These are phyloP conservation scores for Xylariomycetidae sp. DNA, from an alignment of 2,329 filamentous ascomycete genomes.

Conservation along the genomic window DNA sequence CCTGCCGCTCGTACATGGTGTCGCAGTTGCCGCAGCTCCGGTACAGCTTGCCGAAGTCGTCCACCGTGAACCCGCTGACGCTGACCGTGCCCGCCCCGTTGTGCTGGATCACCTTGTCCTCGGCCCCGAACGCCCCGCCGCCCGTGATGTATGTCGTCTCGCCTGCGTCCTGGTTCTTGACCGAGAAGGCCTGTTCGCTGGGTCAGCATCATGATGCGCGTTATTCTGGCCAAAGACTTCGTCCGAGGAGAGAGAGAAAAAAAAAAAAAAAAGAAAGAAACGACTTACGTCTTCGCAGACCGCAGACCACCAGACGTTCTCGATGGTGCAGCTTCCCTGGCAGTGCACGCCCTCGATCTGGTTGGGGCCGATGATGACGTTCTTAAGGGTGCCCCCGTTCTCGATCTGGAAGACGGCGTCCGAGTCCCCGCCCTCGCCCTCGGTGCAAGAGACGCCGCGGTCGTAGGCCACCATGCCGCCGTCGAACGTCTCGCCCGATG, in stretches of 20 bases:
- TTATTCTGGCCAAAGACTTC: no score
- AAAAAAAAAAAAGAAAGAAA: no score
- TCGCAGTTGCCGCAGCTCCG: slow-evolving; percentile 42
- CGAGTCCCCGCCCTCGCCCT: slow-evolving; percentile 37
- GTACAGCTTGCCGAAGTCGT: slow-evolving; percentile 39
- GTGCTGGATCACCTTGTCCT: slow-evolving; percentile 18
- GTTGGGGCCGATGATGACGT: slow-evolving; percentile 34
- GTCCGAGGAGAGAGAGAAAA: no score
- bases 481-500: slow-evolving; percentile 1
- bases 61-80: slow-evolving; percentile 28
- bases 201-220: no score
- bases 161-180: slow-evolving; percentile 10
- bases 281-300: slow-evolving; percentile 32
- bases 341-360: slow-evolving; percentile 36
- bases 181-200: slow-evolving; percentile 14
- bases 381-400: slow-evolving; percentile 26
- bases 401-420: slow-evolving; percentile 28
- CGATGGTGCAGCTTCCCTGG: slow-evolving; percentile 23
- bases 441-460: slow-evolving; percentile 33
- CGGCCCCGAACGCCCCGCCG: slow-evolving; percentile 25
- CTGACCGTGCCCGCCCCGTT: slow-evolving; percentile 13
- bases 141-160: slow-evolving; percentile 29
- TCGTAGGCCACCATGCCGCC: slow-evolving; percentile 1
- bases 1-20: slow-evolving; percentile 24
- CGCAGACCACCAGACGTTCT: slow-evolving; percentile 30